phyloP scores from a whole-genome alignment of 345 rosid species.

The Bruguiera parviflora region DNA sequence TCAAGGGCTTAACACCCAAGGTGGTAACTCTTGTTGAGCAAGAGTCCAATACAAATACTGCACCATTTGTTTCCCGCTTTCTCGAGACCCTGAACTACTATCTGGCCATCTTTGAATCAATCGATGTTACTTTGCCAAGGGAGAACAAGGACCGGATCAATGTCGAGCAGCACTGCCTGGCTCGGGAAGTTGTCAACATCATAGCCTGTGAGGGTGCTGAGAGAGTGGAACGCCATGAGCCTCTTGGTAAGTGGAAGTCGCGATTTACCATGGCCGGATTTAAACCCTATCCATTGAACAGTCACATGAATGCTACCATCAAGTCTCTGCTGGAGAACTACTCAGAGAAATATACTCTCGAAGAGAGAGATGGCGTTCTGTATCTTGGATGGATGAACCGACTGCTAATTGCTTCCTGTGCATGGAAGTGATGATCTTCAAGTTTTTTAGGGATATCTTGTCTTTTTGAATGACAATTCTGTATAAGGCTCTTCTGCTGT shows the following conservation, averaged over 20 bases:
- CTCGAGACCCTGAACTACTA: slow-evolving; percentile 65
- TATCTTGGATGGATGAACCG: slow-evolving; percentile 92
- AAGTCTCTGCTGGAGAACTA: slow-evolving; percentile 59
- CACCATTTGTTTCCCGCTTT: slow-evolving; percentile 76
- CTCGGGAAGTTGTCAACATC: slow-evolving; percentile 87
- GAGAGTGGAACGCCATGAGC: slow-evolving; percentile 90
- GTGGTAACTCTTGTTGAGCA: slow-evolving; percentile 90
- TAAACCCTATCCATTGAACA: slow-evolving; percentile 63
- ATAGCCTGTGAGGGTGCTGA: slow-evolving; percentile 91
- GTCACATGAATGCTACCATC: slow-evolving; percentile 70
- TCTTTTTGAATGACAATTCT: slow-evolving; percentile 1
- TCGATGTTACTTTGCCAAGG: slow-evolving; percentile 69
- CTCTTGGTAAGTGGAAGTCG: slow-evolving; percentile 73
- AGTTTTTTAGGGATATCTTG: neutral
- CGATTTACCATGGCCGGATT: slow-evolving; percentile 90
- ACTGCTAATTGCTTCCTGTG: slow-evolving; percentile 62
- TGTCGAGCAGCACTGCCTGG: slow-evolving; percentile 94
- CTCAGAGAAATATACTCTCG: slow-evolving; percentile 61
- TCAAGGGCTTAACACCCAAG: slow-evolving; percentile 65
- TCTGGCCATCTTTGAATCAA: slow-evolving; percentile 69
- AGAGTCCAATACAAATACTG: slow-evolving; percentile 83
- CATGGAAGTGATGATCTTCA: slow-evolving; percentile 58
- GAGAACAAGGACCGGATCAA: slow-evolving; percentile 78
- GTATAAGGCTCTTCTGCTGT: slow-evolving; percentile 10
- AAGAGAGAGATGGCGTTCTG: slow-evolving; percentile 72